Evolutionary conservation across 2,329 filamentous ascomycete species (phyloP).

Genomic region (Penicillium nordicum): DNA sequence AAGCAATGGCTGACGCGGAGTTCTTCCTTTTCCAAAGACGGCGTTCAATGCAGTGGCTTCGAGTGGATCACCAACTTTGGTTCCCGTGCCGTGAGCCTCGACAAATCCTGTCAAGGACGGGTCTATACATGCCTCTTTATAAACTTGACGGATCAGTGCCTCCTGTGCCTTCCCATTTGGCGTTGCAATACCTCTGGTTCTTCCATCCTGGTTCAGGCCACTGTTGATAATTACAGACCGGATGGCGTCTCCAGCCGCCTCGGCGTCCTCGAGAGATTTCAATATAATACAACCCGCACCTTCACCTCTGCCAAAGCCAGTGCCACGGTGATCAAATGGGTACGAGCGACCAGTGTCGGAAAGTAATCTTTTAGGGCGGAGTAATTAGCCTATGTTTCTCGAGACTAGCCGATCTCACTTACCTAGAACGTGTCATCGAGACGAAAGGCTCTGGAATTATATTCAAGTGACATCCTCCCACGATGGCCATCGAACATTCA

Average conservation of each 20-base stretch:
- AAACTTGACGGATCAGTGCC: conserved; percentile 38
- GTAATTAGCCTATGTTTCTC: not conserved
- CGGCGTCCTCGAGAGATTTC: conserved; percentile 24
- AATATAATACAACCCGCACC: conserved; percentile 31
- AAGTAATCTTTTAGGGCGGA: conserved; percentile 15
- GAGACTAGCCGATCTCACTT: not conserved
- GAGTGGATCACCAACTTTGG: conserved; percentile 33
- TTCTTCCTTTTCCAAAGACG: conserved; percentile 21
- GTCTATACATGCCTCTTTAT: conserved; percentile 38
- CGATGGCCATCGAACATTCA: conserved; percentile 26
- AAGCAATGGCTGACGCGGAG: conserved; percentile 21
- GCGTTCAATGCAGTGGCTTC: conserved; percentile 26
- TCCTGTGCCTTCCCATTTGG: conserved; percentile 36
- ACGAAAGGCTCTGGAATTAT: conserved; percentile 24
- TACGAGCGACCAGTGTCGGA: conserved; percentile 25
- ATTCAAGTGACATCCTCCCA: conserved; percentile 28
- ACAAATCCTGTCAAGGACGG: conserved; percentile 32
- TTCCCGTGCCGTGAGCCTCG: conserved; percentile 46
- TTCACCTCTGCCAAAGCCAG: conserved; percentile 36
- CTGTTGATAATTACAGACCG: conserved; percentile 20
- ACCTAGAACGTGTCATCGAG: conserved; percentile 24
- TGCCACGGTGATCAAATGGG: conserved; percentile 25
- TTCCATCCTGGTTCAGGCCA: conserved; percentile 23
- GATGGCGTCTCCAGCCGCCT: conserved; percentile 26
- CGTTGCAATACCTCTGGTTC: conserved; percentile 26